Percentiles rank a stretch among this genome's conserved stretches.
Evolutionary conservation across 805 yeast genomes (phyloP).

Genomic region (Wickerhamiella slavikovae): DNA sequence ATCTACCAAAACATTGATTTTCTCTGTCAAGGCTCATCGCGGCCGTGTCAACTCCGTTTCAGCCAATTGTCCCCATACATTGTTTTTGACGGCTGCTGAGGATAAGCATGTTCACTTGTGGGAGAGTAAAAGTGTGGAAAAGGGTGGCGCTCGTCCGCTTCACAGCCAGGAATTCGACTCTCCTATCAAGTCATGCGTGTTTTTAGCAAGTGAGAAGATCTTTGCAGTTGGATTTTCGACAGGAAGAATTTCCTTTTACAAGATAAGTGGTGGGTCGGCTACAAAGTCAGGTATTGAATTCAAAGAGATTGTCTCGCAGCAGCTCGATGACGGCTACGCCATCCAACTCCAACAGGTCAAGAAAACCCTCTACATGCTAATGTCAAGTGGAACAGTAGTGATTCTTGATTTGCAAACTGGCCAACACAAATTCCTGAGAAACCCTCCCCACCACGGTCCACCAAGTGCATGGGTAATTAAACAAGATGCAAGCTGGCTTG

Average conservation of each 20-base stretch:
- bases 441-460: slow-evolving; percentile 45
- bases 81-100: slow-evolving; percentile 60
- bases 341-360: slow-evolving; percentile 23
- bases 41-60: slow-evolving; percentile 36
- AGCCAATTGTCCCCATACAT: slow-evolving; percentile 39
- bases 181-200: slow-evolving; percentile 28
- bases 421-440: slow-evolving; percentile 25
- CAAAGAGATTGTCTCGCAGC: slow-evolving; percentile 7
- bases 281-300: too few relatives aligned
- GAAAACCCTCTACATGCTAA: slow-evolving; percentile 6
- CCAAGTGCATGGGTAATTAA: slow-evolving; percentile 41
- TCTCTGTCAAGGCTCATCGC: slow-evolving; percentile 44
- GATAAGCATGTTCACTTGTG: slow-evolving; percentile 56
- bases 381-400: slow-evolving; percentile 14
- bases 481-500: slow-evolving; percentile 34
- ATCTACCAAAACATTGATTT: too few relatives aligned
- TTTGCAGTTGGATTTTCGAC: slow-evolving; percentile 34
- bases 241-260: slow-evolving; percentile 25
- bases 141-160: slow-evolving; percentile 24
- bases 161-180: slow-evolving; percentile 19
- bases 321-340: slow-evolving; percentile 21
- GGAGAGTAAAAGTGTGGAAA: slow-evolving; percentile 49
- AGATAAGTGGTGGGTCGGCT: too few relatives aligned
- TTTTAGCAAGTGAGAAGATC: slow-evolving; percentile 34
- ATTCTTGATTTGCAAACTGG: slow-evolving; percentile 37